These are phyloP conservation scores for Termitomyces sp. DNA, from an alignment of 768 basidiomycete genomes.

Conservation along the genomic window DNA sequence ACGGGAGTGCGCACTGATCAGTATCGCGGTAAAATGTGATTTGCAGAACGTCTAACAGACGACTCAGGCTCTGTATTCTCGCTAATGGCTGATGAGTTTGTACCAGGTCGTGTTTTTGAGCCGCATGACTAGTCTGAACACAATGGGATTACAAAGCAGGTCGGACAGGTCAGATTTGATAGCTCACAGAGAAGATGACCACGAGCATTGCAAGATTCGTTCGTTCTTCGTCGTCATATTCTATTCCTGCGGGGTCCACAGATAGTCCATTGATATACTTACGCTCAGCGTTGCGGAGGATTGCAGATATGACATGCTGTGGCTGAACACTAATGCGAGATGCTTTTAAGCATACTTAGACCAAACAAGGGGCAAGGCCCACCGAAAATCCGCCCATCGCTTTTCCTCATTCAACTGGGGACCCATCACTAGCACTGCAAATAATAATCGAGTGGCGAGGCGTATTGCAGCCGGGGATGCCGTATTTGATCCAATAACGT, in stretches of 20 bases:
- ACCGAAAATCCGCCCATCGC: constrained; percentile 21
- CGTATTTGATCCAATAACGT: constrained; percentile 41
- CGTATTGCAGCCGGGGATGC: constrained; percentile 61
- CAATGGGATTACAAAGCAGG: neutral
- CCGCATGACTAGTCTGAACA: constrained; percentile 20
- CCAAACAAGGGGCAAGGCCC: neutral
- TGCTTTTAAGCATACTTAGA: neutral
- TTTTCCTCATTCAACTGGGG: constrained; percentile 32
- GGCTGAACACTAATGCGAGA: constrained; percentile 10
- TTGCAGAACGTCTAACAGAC: constrained; percentile 42
- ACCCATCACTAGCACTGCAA: constrained; percentile 52
- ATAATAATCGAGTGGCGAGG: constrained; percentile 51
- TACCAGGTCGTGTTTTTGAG: constrained; percentile 1
- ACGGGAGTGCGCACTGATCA: constrained; percentile 8
- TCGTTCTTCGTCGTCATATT: constrained; percentile 24
- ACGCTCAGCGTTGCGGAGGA: constrained; percentile 17
- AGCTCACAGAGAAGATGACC: constrained; percentile 36
- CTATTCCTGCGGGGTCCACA: neutral
- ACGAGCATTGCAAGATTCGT: constrained; percentile 37
- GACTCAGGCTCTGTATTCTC: constrained; percentile 44
- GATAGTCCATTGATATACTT: constrained; percentile 11
- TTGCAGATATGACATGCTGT: constrained; percentile 13
- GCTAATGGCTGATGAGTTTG: constrained; percentile 19
- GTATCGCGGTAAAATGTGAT: constrained; percentile 3
- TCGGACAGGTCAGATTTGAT: neutral